A percentile compares a stretch with the other conserved stretches of the same genome.
Evolutionary conservation across 768 basidiomycete species (phyloP).

Genomic region (Tylopilus balloui): DNA sequence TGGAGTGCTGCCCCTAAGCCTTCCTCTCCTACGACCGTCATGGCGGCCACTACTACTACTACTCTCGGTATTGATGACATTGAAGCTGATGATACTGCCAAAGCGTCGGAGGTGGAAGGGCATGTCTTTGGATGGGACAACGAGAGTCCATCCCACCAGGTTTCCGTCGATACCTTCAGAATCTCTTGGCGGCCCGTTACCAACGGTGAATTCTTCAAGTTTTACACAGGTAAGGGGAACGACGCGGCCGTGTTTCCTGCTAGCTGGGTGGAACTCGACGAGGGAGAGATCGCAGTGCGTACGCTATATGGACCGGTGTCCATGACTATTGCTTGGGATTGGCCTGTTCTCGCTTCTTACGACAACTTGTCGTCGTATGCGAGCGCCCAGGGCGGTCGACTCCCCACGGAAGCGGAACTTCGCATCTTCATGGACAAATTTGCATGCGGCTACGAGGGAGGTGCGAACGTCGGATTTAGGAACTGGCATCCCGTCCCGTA

Average conservation of each 20-base stretch:
- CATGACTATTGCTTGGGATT: constrained; percentile 70
- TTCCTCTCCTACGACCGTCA: constrained; percentile 40
- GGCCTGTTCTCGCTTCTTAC: constrained; percentile 84
- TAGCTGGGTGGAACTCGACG: constrained; percentile 20
- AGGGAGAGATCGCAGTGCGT: constrained; percentile 50
- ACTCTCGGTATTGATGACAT: constrained; percentile 78
- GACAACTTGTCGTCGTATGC: constrained; percentile 78
- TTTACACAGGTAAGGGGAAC: constrained; percentile 46
- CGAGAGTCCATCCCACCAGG: constrained; percentile 66
- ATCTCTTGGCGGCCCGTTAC: constrained; percentile 85
- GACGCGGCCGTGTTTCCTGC: constrained; percentile 35
- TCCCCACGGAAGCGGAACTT: constrained; percentile 89
- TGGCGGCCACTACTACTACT: constrained; percentile 58
- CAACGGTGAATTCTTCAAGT: constrained; percentile 80
- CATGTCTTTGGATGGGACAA: constrained; percentile 96
- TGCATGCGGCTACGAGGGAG: constrained; percentile 68
- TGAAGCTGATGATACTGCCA: constrained; percentile 59
- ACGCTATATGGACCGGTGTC: constrained; percentile 84
- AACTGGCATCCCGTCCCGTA: constrained; percentile 94
- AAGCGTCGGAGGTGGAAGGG: constrained; percentile 36
- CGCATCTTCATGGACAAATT: constrained; percentile 74
- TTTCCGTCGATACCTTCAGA: constrained; percentile 63
- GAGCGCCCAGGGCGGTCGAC: constrained; percentile 80
- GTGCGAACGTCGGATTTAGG: constrained; percentile 80
- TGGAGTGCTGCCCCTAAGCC: constrained; percentile 48